These are phyloP conservation scores for Cercospora sojina DNA, from an alignment of 2,329 filamentous ascomycete species.

Conservation along the genomic window DNA sequence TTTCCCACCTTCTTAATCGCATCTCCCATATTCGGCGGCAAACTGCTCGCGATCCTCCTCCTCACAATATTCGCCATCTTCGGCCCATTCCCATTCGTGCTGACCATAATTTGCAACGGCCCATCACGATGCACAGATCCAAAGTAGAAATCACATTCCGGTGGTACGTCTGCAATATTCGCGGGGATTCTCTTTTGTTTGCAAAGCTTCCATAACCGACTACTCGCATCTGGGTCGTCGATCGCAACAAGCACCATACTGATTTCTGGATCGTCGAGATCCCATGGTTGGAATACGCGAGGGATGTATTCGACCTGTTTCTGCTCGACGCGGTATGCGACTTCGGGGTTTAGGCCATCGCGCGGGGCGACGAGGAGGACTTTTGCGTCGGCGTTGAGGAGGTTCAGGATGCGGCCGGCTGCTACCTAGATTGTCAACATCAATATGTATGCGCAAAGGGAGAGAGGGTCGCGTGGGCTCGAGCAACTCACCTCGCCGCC, in stretches of 20 bases:
- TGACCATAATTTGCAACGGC: slow-evolving; percentile 96
- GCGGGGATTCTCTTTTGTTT: slow-evolving; percentile 79
- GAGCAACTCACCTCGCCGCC: slow-evolving; percentile 75
- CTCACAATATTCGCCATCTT: slow-evolving; percentile 84
- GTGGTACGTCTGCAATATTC: slow-evolving; percentile 94
- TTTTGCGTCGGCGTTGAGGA: slow-evolving; percentile 89
- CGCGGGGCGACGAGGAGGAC: slow-evolving; percentile 82
- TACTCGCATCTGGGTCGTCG: slow-evolving; percentile 89
- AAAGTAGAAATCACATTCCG: slow-evolving; percentile 99
- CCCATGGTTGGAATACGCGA: slow-evolving; percentile 79
- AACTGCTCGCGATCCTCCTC: slow-evolving; percentile 70
- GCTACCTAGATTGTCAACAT: slow-evolving; percentile 66
- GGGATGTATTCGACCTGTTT: slow-evolving; percentile 77
- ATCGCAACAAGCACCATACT: slow-evolving; percentile 92
- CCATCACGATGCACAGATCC: slow-evolving; percentile 93
- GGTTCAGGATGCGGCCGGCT: slow-evolving; percentile 87
- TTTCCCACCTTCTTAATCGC: slow-evolving; percentile 83
- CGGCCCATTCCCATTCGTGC: slow-evolving; percentile 94
- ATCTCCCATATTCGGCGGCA: slow-evolving; percentile 77
- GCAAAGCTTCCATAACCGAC: slow-evolving; percentile 89
- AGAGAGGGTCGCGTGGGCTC: neutral
- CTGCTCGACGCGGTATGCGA: slow-evolving; percentile 73
- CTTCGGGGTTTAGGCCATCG: slow-evolving; percentile 81
- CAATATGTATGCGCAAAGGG: slow-evolving; percentile 9
- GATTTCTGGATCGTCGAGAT: slow-evolving; percentile 67